Percentiles rank a stretch among this genome's conserved stretches.
Evolutionary conservation across 2,329 filamentous ascomycete species (phyloP).

Genomic region (Tolypocladium album): DNA sequence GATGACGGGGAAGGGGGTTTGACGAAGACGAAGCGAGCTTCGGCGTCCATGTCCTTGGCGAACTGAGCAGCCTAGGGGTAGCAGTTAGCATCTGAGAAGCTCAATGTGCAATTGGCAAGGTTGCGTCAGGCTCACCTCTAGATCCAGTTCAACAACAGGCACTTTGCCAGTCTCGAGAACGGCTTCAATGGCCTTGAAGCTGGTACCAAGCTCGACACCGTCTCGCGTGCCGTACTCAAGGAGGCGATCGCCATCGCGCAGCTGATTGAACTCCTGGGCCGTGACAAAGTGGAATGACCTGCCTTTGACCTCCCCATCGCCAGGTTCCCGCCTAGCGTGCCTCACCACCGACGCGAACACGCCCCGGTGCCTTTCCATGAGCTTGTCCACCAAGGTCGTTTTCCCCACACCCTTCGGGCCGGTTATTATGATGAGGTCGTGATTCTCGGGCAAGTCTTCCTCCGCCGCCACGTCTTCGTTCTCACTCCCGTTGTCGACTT

Average conservation of each 20-base stretch:
- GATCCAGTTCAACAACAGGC: conserved; percentile 41
- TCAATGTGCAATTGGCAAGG: neutral
- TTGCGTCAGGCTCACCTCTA: conserved; percentile 30
- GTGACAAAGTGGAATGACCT: conserved; percentile 46
- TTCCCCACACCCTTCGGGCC: conserved; percentile 54
- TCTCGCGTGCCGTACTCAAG: conserved; percentile 43
- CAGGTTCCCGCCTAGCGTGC: conserved; percentile 42
- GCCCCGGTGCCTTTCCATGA: conserved; percentile 52
- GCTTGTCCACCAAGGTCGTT: conserved; percentile 49
- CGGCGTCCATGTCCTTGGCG: conserved; percentile 45
- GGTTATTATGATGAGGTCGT: conserved; percentile 52
- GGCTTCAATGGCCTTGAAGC: conserved; percentile 38
- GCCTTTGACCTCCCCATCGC: conserved; percentile 40
- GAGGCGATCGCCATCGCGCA: conserved; percentile 49
- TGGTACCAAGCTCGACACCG: conserved; percentile 45
- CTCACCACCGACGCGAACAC: conserved; percentile 50
- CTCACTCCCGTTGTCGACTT: conserved; percentile 20
- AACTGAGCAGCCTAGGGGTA: conserved; percentile 38
- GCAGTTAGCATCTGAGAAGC: neutral
- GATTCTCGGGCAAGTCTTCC: conserved; percentile 34
- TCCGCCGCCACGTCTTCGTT: conserved; percentile 21
- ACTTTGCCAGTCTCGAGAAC: conserved; percentile 48
- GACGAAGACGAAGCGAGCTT: conserved; percentile 44
- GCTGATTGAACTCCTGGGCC: conserved; percentile 41
- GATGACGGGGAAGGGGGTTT: conserved; percentile 24